Percentiles rank a stretch among this genome's conserved stretches.
Evolutionary conservation across 345 rosid species (phyloP).

Genomic region (Cardamine resedifolia): DNA sequence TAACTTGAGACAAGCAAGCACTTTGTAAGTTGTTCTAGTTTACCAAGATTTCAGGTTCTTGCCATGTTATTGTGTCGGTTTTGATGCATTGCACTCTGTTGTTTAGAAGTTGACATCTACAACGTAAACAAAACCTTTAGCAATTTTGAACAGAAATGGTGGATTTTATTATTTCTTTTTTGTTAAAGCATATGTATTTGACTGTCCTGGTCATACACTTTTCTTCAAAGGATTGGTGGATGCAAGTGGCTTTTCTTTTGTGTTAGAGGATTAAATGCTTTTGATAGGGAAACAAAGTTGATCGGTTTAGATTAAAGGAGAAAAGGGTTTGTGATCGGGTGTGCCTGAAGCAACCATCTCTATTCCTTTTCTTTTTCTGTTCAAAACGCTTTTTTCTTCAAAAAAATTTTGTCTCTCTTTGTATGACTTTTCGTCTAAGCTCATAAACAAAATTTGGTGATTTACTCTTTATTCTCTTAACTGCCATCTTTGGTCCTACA

Average conservation of each 20-base stretch:
- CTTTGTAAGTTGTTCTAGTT: constrained; percentile 10
- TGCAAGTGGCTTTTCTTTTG: constrained; percentile 15
- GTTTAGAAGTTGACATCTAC: not conserved
- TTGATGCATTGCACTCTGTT: not conserved
- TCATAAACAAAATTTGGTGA: constrained; percentile 17
- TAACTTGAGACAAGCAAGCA: not conserved
- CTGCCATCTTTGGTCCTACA: constrained; percentile 30
- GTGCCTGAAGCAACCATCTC: constrained; percentile 22
- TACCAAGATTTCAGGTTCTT: not conserved
- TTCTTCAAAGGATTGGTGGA: constrained; percentile 3
- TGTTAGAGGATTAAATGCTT: not conserved
- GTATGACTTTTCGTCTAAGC: constrained; percentile 6
- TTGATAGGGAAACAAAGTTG: constrained; percentile 14
- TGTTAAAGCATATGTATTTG: constrained; percentile 6
- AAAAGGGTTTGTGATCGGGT: constrained; percentile 17
- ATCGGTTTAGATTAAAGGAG: not conserved
- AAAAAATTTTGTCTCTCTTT: not conserved
- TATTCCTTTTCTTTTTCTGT: constrained; percentile 14
- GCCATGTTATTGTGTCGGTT: not conserved
- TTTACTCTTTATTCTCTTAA: constrained; percentile 19
- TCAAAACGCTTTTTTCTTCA: constrained; percentile 1
- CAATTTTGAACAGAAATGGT: constrained; percentile 2
- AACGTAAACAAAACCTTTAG: not conserved
- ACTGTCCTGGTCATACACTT: constrained; percentile 24
- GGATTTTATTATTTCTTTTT: not conserved